A percentile compares a stretch with the other conserved stretches of the same genome.
Conservation (phyloP, 2,329 filamentous ascomycete species). For the Botrytis cinerea region DNA sequence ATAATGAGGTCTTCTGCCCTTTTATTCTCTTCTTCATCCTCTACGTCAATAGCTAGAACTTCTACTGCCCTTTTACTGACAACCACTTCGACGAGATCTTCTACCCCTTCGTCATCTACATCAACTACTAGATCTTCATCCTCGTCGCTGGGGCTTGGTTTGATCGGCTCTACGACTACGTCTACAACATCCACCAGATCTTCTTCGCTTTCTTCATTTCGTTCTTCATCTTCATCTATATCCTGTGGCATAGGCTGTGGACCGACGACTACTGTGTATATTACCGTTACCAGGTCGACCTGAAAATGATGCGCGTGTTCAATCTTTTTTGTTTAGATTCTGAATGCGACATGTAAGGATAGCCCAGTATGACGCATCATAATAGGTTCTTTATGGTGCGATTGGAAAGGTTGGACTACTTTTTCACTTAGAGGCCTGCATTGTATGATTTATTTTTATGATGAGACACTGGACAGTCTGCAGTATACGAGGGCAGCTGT, state of each 20-base stretch:
- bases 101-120: background rate
- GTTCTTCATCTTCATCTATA: background rate
- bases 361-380: background rate
- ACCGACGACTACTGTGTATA: constrained; percentile 15
- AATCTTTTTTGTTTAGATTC: background rate
- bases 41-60: background rate
- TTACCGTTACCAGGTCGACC: background rate
- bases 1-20: background rate
- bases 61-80: background rate
- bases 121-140: background rate
- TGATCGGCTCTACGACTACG: background rate
- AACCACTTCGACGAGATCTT: background rate
- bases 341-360: background rate
- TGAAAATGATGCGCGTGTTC: background rate
- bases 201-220: background rate
- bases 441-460: background rate
- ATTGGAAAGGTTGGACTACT: background rate
- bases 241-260: background rate
- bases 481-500: background rate
- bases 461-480: background rate
- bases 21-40: background rate
- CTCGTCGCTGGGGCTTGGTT: background rate
- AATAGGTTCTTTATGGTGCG: too few species aligned
- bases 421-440: background rate
- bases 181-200: background rate